These are phyloP conservation scores for Zymoseptoria ardabiliae DNA, from an alignment of 2,329 filamentous ascomycete species.

Conservation along the genomic window DNA sequence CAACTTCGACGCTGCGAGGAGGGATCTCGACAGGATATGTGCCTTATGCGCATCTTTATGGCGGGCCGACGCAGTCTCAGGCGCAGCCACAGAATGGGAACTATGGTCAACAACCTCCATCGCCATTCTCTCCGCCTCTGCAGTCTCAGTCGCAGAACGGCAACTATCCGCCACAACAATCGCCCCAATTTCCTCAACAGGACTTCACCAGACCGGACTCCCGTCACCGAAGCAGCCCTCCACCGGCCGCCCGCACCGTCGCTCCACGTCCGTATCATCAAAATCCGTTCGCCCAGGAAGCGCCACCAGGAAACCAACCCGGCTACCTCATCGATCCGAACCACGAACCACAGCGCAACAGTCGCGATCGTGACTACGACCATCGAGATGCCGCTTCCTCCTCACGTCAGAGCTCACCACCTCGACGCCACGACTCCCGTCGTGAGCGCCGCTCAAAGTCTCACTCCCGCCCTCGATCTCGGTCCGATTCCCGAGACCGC, in stretches of 20 bases:
- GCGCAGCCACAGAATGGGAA: neutral
- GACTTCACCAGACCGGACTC: slow-evolving; percentile 19
- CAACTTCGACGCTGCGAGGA: slow-evolving; percentile 16
- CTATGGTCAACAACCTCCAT: slow-evolving; percentile 16
- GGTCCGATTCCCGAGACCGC: slow-evolving; percentile 5
- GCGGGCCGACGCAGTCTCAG: slow-evolving; percentile 11
- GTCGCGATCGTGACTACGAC: neutral
- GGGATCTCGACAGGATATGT: slow-evolving; percentile 26
- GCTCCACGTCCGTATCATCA: slow-evolving; percentile 17
- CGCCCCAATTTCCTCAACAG: slow-evolving; percentile 19
- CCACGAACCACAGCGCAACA: neutral
- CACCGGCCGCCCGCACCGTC: neutral
- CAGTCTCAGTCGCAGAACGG: neutral
- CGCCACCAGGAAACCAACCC: slow-evolving; percentile 14
- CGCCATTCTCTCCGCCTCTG: slow-evolving; percentile 16
- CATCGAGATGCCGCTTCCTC: neutral
- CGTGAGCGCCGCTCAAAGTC: neutral
- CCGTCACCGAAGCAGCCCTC: neutral
- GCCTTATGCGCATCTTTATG: slow-evolving; percentile 31
- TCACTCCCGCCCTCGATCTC: slow-evolving; percentile 4
- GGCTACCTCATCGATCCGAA: slow-evolving; percentile 14
- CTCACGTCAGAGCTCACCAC: neutral
- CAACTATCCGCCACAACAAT: slow-evolving; percentile 12
- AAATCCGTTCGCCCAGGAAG: slow-evolving; percentile 23
- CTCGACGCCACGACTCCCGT: neutral